These are phyloP conservation scores for Umbelopsis sp. DNA, from an alignment of 192 early-diverging fungal genomes.

Conservation along the genomic window DNA sequence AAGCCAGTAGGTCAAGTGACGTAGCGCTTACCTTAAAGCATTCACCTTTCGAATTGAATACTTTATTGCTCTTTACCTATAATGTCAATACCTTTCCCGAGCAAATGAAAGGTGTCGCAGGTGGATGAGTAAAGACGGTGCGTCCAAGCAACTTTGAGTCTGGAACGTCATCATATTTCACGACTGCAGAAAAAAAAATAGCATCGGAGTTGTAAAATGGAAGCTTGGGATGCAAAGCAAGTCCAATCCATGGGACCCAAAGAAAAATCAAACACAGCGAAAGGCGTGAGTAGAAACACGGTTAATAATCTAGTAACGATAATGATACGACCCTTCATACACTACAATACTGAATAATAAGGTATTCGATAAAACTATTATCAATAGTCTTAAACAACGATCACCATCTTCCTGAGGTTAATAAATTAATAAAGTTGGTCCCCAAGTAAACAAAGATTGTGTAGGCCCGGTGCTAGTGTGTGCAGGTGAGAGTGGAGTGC, in stretches of 20 bases:
- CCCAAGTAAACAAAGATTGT: too few relatives aligned
- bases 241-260: background rate
- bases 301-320: too few relatives aligned
- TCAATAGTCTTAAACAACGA: too few relatives aligned
- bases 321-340: too few relatives aligned
- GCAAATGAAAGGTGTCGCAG: conserved; percentile 12
- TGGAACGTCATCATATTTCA: conserved; percentile 11
- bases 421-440: too few relatives aligned
- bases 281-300: too few relatives aligned
- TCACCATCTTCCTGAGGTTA: too few relatives aligned
- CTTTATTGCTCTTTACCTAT: background rate
- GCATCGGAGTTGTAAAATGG: background rate
- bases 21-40: conserved; percentile 7
- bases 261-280: background rate
- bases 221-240: background rate
- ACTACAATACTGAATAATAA: too few relatives aligned
- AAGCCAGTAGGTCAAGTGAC: background rate
- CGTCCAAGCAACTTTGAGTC: conserved; percentile 1
- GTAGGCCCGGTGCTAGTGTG: too few relatives aligned
- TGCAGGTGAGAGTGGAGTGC: too few relatives aligned
- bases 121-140: background rate
- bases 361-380: too few relatives aligned
- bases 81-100: conserved; percentile 6
- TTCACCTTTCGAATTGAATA: background rate
- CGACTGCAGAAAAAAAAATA: conserved; percentile 12